Percentiles rank a stretch among this genome's conserved stretches.
Evolutionary conservation across 257 asterid genomes (phyloP).

Genomic region (Nyctanthes arbortristis): DNA sequence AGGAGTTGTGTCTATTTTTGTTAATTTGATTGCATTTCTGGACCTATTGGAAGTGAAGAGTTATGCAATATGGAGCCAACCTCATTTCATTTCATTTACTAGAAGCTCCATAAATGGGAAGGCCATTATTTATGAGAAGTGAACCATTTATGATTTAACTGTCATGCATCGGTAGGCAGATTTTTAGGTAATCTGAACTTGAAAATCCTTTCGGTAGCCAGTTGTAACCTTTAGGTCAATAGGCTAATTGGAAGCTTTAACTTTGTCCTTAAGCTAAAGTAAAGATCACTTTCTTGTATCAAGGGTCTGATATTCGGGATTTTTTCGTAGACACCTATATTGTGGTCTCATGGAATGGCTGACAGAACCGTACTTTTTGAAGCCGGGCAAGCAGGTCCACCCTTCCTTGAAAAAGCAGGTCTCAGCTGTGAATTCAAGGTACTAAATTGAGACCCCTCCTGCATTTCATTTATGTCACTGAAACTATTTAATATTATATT

Average conservation of each 20-base stretch:
- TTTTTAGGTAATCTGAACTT: too few relatives aligned
- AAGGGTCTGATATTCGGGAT: conserved; percentile 23
- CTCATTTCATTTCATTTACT: background rate
- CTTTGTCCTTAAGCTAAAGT: conserved; percentile 14
- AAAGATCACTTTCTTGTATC: conserved; percentile 15
- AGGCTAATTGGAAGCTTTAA: background rate
- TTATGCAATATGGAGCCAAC: background rate
- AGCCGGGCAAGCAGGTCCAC: conserved; percentile 97
- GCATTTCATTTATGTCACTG: background rate
- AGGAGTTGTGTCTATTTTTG: conserved; percentile 2
- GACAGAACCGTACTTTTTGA: conserved; percentile 79
- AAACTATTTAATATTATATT: background rate
- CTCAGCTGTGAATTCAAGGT: conserved; percentile 85
- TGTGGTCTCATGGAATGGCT: conserved; percentile 90
- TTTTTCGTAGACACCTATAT: conserved; percentile 67
- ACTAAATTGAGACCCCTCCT: conserved; percentile 10
- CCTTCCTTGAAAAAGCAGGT: conserved; percentile 74
- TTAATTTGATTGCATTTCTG: background rate
- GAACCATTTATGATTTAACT: background rate
- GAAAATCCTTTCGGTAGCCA: background rate
- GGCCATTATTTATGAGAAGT: background rate
- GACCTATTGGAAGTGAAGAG: too few relatives aligned
- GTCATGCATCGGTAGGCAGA: conserved; percentile 4
- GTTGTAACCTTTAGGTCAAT: background rate
- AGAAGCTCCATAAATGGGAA: background rate